These are phyloP conservation scores for Phyllosticta citribraziliensis DNA, from an alignment of 2,329 filamentous ascomycete species.

Conservation along the genomic window DNA sequence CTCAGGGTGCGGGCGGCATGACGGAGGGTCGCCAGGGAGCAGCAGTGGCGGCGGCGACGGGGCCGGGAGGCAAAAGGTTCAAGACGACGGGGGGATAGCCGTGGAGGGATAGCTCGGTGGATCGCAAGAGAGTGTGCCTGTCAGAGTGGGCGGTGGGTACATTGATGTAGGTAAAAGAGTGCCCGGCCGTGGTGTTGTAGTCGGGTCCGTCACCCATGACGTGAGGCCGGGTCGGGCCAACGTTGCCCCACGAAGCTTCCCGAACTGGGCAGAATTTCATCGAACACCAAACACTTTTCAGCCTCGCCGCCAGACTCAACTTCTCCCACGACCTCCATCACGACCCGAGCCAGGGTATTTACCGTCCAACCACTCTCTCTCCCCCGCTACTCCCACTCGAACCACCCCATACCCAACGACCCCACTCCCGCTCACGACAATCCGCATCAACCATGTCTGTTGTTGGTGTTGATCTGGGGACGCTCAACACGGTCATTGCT, in stretches of 20 bases:
- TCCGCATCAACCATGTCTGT: constrained; percentile 44
- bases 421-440: neutral
- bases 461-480: constrained; percentile 86
- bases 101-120: neutral
- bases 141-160: neutral
- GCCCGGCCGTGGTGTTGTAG: neutral
- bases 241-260: neutral
- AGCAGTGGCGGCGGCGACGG: neutral
- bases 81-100: neutral
- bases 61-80: neutral
- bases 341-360: constrained; percentile 1
- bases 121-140: neutral
- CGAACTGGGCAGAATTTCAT: neutral
- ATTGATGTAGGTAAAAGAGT: neutral
- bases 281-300: constrained; percentile 5
- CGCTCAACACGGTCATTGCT: constrained; percentile 92
- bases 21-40: neutral
- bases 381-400: neutral
- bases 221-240: neutral
- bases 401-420: neutral
- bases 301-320: neutral
- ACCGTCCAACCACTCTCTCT: constrained; percentile 3
- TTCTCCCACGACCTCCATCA: neutral
- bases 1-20: neutral
- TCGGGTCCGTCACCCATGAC: neutral